Conservation (phyloP, 2,329 filamentous ascomycete species). For the Pezicula radicicola region DNA sequence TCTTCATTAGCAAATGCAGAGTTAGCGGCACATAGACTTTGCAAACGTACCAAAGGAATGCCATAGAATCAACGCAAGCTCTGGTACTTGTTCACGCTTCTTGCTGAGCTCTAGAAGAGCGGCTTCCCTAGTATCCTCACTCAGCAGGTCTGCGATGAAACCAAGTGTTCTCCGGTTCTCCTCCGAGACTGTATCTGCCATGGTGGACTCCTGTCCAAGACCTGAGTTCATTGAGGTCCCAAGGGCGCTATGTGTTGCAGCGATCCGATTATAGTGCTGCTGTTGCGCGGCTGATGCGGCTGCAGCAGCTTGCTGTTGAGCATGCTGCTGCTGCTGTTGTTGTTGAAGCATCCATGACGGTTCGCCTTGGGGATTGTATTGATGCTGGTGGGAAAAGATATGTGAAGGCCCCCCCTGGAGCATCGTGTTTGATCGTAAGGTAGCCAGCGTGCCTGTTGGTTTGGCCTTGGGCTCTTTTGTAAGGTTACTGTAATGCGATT, state of each 20-base stretch:
- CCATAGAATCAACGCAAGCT: constrained; percentile 94
- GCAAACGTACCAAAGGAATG: constrained; percentile 83
- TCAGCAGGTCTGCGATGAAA: constrained; percentile 89
- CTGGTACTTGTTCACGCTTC: constrained; percentile 96
- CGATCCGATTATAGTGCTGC: constrained; percentile 71
- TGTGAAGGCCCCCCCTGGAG: constrained; percentile 53
- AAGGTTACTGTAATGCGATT: not conserved
- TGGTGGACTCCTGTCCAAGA: constrained; percentile 51
- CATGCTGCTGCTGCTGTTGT: constrained; percentile 36
- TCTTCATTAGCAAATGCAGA: constrained; percentile 14
- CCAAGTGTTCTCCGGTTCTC: constrained; percentile 91
- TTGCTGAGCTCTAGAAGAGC: constrained; percentile 95
- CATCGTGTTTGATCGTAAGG: constrained; percentile 38
- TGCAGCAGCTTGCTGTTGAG: constrained; percentile 32
- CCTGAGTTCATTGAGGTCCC: constrained; percentile 33
- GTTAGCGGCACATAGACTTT: not conserved
- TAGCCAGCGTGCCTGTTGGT: constrained; percentile 10
- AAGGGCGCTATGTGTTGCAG: constrained; percentile 56
- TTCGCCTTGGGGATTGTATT: constrained; percentile 56
- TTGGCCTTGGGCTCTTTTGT: not conserved
- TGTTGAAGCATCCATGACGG: constrained; percentile 61
- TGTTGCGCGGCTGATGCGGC: constrained; percentile 32
- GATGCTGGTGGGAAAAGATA: constrained; percentile 67
- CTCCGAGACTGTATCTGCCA: constrained; percentile 73
- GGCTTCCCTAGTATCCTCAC: constrained; percentile 81